A percentile compares a stretch with the other conserved stretches of the same genome.
Evolutionary conservation across 2,329 filamentous ascomycete species (phyloP).

Genomic region (Aspergillus eucalypticola): DNA sequence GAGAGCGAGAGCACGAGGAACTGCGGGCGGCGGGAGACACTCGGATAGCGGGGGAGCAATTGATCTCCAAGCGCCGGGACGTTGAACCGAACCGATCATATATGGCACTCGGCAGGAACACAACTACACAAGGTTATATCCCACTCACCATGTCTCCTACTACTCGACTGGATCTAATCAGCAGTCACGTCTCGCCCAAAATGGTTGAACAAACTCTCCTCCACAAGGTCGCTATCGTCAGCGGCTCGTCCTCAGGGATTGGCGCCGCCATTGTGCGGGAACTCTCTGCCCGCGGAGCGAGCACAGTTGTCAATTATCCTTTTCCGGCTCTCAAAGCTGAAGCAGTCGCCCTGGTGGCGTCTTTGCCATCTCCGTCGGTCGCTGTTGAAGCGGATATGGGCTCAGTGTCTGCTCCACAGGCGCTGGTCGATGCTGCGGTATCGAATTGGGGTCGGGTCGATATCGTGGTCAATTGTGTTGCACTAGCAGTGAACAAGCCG

Average conservation of each 20-base stretch:
- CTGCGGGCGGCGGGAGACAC: no score
- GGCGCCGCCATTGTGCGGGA: conserved; percentile 34
- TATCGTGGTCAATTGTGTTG: conserved; percentile 34
- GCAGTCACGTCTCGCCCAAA: background rate
- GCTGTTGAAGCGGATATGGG: conserved; percentile 48
- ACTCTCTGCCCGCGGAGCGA: conserved; percentile 49
- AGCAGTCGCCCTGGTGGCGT: conserved; percentile 30
- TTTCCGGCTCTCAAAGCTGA: conserved; percentile 26
- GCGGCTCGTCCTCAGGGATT: conserved; percentile 27
- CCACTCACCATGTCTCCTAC: background rate
- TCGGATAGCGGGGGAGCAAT: no score
- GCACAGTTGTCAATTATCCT: conserved; percentile 54
- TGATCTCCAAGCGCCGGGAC: background rate
- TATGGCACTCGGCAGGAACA: background rate
- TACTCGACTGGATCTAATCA: background rate
- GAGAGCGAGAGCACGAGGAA: background rate
- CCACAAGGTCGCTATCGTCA: conserved; percentile 28
- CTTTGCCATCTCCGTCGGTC: conserved; percentile 34
- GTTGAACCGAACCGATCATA: background rate
- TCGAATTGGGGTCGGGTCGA: conserved; percentile 41
- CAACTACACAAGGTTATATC: background rate
- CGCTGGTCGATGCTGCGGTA: conserved; percentile 40
- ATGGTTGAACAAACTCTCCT: conserved; percentile 3
- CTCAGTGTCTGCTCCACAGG: conserved; percentile 38
- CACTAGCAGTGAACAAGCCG: conserved; percentile 40